Evolutionary conservation across 2,329 filamentous ascomycete genomes (phyloP).

Genomic region (Pseudogymnoascus sp.): DNA sequence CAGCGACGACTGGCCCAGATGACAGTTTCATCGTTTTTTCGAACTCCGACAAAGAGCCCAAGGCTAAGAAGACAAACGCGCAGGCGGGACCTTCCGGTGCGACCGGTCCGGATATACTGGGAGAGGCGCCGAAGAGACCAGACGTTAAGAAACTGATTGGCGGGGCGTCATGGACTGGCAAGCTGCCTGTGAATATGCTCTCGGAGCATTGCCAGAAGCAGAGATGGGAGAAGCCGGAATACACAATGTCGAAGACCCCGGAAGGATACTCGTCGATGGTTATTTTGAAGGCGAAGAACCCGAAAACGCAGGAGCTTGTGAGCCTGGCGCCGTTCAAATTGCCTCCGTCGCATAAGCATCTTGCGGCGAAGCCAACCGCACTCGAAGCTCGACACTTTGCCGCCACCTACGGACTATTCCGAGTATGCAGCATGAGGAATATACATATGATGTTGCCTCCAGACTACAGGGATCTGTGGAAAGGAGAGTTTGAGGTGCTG

Average conservation of each 20-base stretch:
- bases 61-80: constrained; percentile 22
- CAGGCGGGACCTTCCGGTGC: constrained; percentile 16
- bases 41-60: constrained; percentile 48
- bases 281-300: constrained; percentile 64
- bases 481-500: constrained; percentile 70
- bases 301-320: constrained; percentile 72
- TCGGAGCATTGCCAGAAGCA: constrained; percentile 94
- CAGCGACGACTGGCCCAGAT: constrained; percentile 29
- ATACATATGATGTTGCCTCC: constrained; percentile 91
- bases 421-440: constrained; percentile 92
- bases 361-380: constrained; percentile 68
- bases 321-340: constrained; percentile 75
- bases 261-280: constrained; percentile 76
- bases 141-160: constrained; percentile 78
- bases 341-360: constrained; percentile 65
- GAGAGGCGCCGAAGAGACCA: constrained; percentile 36
- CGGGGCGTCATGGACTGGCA: constrained; percentile 93
- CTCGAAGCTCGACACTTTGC: constrained; percentile 91
- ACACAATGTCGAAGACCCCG: constrained; percentile 66
- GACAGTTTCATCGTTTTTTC: constrained; percentile 49
- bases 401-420: constrained; percentile 82
- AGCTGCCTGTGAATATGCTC: constrained; percentile 86
- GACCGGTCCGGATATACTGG: constrained; percentile 23
- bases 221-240: constrained; percentile 91
- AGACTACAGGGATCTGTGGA: constrained; percentile 84